Base-by-base conservation (phyloP, 495 filamentous ascomycete species). In the Aspergillus nidulans region DNA sequence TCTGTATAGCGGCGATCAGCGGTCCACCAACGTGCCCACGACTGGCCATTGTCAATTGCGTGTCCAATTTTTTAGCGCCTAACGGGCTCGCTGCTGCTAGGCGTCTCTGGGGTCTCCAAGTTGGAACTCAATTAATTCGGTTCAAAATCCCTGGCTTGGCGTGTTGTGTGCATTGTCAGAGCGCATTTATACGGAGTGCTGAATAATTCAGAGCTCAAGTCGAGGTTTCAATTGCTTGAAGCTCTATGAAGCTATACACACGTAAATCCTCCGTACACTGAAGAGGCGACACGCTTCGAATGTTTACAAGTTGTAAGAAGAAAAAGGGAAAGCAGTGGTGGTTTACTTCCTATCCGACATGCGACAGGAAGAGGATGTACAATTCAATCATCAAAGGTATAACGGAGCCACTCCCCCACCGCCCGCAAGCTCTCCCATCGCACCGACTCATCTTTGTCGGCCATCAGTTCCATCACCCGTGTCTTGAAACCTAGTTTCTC, bases 401-500 rank as follows among this genome's bases (percentile, higher is more conserved):
- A 97, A 68, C 91, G 85, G 65, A 97, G 74, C 91, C 91, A 97
- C 59, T 91, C 91, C 1, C 90, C 92, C 43, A 99, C 86, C 10
- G 95, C 92, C 50, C 87, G 85, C 71, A 99, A 76, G 63, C 89
- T 92, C 77, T 99, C 95, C 90, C 91, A 97, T 63, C 95, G 80
- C 13, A 97, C 90, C 54, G 85, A 81, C 72, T 97, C 91, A 65
- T 97, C 91, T 42, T 80, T 77, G 64, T 96, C 89, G 52, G 79
- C 83, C 95, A 99, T 99, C 62, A 97, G 72, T 72, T 90, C 90
- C 95, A 99, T 97, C 46, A 97, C 86, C 52, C 90, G 80, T 6
- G 80, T 80, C 79, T 99, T 98, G 51, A 97, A 69, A 1, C 95
- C 92, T n/a, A 91, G 64, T 68, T 86, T 90, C 79, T 97, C 94